Base-by-base conservation (phyloP, 345 rosid species). In the Isatis tinctoria region DNA sequence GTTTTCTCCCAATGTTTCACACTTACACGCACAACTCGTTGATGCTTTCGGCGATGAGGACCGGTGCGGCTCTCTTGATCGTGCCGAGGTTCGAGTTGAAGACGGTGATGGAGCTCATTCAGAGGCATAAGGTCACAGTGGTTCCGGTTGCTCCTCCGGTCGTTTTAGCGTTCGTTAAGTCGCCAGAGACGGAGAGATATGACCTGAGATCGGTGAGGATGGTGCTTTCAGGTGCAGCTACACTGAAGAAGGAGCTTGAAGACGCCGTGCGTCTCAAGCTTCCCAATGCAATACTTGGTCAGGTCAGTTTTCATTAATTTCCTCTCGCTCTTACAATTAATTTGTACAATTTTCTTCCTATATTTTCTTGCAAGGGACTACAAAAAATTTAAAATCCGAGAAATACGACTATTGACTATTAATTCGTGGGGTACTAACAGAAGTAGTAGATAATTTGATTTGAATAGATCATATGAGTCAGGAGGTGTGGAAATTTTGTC, bases 161-260 rank as follows among this genome's bases (percentile, higher is more conserved):
- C 16, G 86, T 87, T 39, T 17, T 90, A 69, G 88, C 85, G 1
- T 81, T 95, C 0, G 90, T 88, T 1, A 92, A 95, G 78, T 70
- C 76, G 0, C 60, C 86, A 5, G 89, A 82, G 1, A 74, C 84
- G 3, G 91, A 85, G 17, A 82, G 74, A 60, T 92, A 87, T 24
- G 92, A 95, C 43, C 67, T 92, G 10, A 84, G 92, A 9, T 87
- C 97, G 1, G 75, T 95, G 10, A 75, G 96, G 78, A 85, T 77
- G 62, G 44, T 92, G 67, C 64, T 80, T 70, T 95, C 93, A 2
- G 96, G 97, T 0, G 97, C 94, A 2, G 97, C 98, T 1, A 85
- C 98, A 13, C 43, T 92, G 78, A 92, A 92, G 49, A 87, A 90
- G 86, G 97, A 92, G 77, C 95, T 95, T 17, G 97, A 95, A 80